Evolutionary conservation across 768 basidiomycete species (phyloP).

Genomic region (Amanita inopinata): DNA sequence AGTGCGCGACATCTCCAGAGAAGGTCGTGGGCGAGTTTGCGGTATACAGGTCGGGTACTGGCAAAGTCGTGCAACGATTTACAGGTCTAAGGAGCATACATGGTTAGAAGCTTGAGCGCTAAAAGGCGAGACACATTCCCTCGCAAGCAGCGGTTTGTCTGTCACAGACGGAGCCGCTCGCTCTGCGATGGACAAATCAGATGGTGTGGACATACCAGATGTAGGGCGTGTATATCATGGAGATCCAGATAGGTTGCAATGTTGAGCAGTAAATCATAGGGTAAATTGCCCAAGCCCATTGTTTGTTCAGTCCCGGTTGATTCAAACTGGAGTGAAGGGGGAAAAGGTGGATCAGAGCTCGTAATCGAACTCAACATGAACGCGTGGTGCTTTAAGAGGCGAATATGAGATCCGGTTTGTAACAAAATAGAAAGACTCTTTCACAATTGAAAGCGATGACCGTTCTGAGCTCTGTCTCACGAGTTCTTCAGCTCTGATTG

Average conservation of each 20-base stretch:
- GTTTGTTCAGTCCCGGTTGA: conserved; percentile 11
- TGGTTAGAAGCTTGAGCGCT: conserved; percentile 4
- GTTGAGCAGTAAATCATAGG: conserved; percentile 64
- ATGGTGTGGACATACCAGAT: conserved; percentile 37
- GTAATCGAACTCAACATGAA: conserved; percentile 5
- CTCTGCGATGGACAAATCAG: neutral
- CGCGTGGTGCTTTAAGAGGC: conserved; percentile 2
- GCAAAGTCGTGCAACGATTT: conserved; percentile 51
- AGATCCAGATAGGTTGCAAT: conserved; percentile 54
- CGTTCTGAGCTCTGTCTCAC: neutral
- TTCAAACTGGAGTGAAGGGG: neutral
- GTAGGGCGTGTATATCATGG: conserved; percentile 49
- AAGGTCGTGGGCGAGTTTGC: conserved; percentile 50
- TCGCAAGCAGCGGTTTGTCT: conserved; percentile 2
- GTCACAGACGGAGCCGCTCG: conserved; percentile 1
- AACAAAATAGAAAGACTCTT: too few species aligned
- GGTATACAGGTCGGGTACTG: conserved; percentile 58
- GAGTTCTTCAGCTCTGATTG: neutral
- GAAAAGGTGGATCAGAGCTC: neutral
- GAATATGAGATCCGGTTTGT: neutral
- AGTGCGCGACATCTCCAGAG: conserved; percentile 59
- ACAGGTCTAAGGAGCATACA: conserved; percentile 38
- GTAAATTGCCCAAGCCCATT: conserved; percentile 35
- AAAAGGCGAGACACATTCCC: conserved; percentile 1
- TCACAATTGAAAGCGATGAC: too few species aligned